Evolutionary conservation across 2,329 filamentous ascomycete species (phyloP).

Genomic region (Ploettnerulaceae sp.): DNA sequence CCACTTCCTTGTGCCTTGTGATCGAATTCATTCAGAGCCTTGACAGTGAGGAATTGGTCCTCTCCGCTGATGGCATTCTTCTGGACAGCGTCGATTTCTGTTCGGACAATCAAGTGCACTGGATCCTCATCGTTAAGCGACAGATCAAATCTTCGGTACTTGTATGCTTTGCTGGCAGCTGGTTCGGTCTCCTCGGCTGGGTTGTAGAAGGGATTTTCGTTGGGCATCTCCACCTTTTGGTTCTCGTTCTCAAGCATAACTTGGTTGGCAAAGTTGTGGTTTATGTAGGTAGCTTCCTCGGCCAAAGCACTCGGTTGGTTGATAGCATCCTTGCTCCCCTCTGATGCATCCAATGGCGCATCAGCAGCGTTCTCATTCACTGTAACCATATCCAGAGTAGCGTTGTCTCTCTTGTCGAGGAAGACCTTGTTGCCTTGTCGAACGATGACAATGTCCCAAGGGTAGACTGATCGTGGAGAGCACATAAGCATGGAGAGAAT

Average conservation of each 20-base stretch:
- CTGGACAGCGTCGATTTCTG: conserved; percentile 90
- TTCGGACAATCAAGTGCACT: conserved; percentile 86
- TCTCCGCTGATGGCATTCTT: conserved; percentile 92
- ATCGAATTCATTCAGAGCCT: conserved; percentile 98
- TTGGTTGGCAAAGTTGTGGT: conserved; percentile 98
- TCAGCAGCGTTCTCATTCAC: conserved; percentile 99
- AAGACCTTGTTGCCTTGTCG: conserved; percentile 95
- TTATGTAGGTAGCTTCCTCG: conserved; percentile 98
- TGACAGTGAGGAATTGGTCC: conserved; percentile 86
- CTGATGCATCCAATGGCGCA: conserved; percentile 83
- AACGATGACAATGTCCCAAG: conserved; percentile 94
- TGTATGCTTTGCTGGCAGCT: conserved; percentile 94
- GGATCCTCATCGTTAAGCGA: conserved; percentile 88
- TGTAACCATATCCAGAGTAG: conserved; percentile 92
- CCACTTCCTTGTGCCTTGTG: conserved; percentile 94
- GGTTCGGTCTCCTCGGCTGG: conserved; percentile 87
- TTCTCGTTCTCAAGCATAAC: conserved; percentile 78
- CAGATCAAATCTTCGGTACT: conserved; percentile 94
- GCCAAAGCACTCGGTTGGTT: conserved; percentile 92
- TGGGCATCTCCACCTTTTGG: conserved; percentile 74
- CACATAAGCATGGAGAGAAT: conserved; percentile 99
- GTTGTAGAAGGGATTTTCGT: conserved; percentile 98
- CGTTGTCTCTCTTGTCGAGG: conserved; percentile 96
- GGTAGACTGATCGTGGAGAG: conserved; percentile 91
- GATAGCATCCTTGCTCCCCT: conserved; percentile 88